phyloP scores from a whole-genome alignment of 2,329 filamentous ascomycete species.

The Diaporthe citriasiana region DNA sequence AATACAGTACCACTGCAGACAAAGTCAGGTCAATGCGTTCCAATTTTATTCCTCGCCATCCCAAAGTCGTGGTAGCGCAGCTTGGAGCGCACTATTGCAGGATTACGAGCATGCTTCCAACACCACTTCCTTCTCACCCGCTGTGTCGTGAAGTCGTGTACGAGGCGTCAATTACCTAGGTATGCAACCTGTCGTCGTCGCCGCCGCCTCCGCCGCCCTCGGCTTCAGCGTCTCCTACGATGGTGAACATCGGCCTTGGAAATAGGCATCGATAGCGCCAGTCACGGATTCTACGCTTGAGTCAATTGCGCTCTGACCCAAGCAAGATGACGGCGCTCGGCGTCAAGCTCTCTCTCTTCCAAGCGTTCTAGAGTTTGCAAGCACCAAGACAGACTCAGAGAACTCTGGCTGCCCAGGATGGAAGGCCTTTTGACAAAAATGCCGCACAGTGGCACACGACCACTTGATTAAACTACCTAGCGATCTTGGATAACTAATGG shows the following conservation, averaged over 20 bases:
- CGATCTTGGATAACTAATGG: neutral
- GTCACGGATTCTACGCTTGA: neutral
- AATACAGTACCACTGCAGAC: too few species aligned
- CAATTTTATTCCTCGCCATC: conserved; percentile 4
- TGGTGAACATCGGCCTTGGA: neutral
- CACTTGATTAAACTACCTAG: neutral
- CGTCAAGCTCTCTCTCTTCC: neutral
- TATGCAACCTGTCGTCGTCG: neutral
- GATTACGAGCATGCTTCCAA: neutral
- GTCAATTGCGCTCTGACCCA: neutral
- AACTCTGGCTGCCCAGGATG: neutral
- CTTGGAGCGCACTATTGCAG: neutral
- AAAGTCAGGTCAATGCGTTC: conserved; percentile 28
- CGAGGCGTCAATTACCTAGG: neutral
- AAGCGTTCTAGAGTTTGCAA: conserved; percentile 7
- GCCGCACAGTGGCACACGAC: conserved; percentile 2
- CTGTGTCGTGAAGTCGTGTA: neutral
- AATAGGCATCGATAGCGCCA: neutral
- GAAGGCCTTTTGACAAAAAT: conserved; percentile 5
- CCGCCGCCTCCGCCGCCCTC: neutral
- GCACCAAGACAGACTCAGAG: neutral
- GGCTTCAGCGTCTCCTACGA: neutral
- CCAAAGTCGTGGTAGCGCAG: neutral
- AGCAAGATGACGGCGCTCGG: neutral
- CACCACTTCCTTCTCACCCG: neutral